Evolutionary conservation across 2,329 filamentous ascomycete genomes (phyloP), one percentile per base, ranked within the genome.

Genomic region (Aspergillus carbonarius): DNA sequence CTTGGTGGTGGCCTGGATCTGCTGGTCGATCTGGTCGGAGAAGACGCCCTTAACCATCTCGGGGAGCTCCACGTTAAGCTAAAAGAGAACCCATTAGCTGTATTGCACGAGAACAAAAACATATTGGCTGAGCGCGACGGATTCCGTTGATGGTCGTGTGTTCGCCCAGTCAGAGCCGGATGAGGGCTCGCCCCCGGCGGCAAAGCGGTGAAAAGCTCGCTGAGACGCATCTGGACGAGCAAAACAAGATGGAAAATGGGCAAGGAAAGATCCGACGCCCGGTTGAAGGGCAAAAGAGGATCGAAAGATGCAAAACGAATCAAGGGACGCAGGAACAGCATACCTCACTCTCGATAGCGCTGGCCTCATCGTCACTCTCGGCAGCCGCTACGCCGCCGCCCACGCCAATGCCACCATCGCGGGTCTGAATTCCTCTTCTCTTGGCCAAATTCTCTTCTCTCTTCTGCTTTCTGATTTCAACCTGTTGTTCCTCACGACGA

Each of bases 361-460:
- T 89, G 66, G 91, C 91, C 75, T 98, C 95, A 87, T 99, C 95
- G 75, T 99, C 95, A 78, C 95, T 98, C 79, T 99, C 95, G 66
- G 92, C 92, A 70, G 91, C 30, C 30, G 30, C 92, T 64, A 96
- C 83, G 66, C 89, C 82, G 71, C 78, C 80, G 61, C 76, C 77
- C 50, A 78, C 76, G 60, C 76, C 86, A 78, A 87, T 75, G 57
- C 75, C 76, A 61, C 81, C 85, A 78, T 91, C 90, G 69, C 90
- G 88, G 66, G 88, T 89, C 68, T 89, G 88, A 71, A 98, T 96
- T 74, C 95, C 95, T 84, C 95, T 89, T 80, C 95, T 87, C 87
- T 99, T 99, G 78, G 95, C 95, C 76, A 99, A 82, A 81, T 97
- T 98, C 83, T 99, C 95, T 81, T 99, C 95, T 76, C 95, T 89